Conservation (phyloP, 2,329 filamentous ascomycete species). For the Drechslera avenae region DNA sequence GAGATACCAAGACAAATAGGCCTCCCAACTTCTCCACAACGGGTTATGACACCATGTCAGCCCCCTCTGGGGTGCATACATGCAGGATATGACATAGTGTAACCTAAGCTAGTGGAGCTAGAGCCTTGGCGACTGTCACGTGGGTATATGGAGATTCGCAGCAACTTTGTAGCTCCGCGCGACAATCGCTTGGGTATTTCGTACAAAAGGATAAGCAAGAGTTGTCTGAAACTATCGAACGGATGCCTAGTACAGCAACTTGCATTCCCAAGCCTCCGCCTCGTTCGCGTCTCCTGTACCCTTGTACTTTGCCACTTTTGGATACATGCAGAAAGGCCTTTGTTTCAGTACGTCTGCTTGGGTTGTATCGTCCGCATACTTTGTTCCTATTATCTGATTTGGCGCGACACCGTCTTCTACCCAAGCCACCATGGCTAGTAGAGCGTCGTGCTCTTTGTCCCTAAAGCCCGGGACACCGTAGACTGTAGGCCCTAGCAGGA, state of each 20-base stretch:
- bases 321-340: constrained; percentile 44
- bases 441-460: constrained; percentile 51
- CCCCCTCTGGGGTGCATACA: too few relatives aligned
- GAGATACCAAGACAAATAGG: too few relatives aligned
- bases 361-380: constrained; percentile 33
- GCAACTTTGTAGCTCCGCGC: too few relatives aligned
- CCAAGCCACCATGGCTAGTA: constrained; percentile 55
- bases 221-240: too few relatives aligned
- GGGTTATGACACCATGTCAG: too few relatives aligned
- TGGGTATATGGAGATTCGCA: too few relatives aligned
- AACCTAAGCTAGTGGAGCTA: too few relatives aligned
- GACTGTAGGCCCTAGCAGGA: constrained; percentile 17
- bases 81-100: too few relatives aligned
- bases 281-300: constrained; percentile 35
- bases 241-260: constrained; percentile 2
- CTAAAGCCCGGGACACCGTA: constrained; percentile 37
- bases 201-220: too few relatives aligned
- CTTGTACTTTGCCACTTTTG: constrained; percentile 37
- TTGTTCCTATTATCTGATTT: constrained; percentile 42
- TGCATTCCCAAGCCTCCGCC: constrained; percentile 38
- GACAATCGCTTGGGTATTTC: too few relatives aligned
- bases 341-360: constrained; percentile 32
- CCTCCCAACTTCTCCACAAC: too few relatives aligned
- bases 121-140: too few relatives aligned
- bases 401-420: constrained; percentile 50